Base-by-base conservation (phyloP, 108 stramenopile species). In the Cyclostephanos invisitatus region DNA sequence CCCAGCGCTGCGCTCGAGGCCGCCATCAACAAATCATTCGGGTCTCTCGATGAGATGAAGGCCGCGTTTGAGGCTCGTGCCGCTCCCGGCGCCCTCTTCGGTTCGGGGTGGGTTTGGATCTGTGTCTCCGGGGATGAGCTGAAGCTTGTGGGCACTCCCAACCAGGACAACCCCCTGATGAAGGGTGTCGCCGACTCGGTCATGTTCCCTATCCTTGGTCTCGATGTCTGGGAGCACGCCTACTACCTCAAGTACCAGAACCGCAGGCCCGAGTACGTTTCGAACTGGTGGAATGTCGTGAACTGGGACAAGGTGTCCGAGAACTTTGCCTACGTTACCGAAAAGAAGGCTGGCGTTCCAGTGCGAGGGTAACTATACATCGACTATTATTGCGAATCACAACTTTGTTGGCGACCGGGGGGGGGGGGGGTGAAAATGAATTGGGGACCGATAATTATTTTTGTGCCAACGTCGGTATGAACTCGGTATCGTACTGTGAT, bases 221-320 rank as follows among this genome's bases (percentile, higher is more conserved):
- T 99, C 32, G 99, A 98, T 90, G 98, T 99, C 10, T 99, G 98
- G 98, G 98, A 99, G 77, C 96, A 96, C 80, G 97, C 98, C 15
- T 98, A 98, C 89, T 98, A 96, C 83, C 92, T 98, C 70, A 95
- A 99, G 84, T 98, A 98, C 88, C 97, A 99, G 80, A 99, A 99
- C 86, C 87, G 95, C 37, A 81, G 97, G 64, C 96, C 98, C 7
- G 97, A 97, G 70, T 98, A 97, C 77, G 95, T 96, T 37, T 80
- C 83, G 37, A 81, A 79, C 85, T 95, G 95, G 91, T 99, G 98
- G 97, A 96, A 98, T 78, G 90, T 99, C 74, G 89, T 96, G 70
- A 94, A 98, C 84, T 97, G 95, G 96, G 89, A 93, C 83, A 92
- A 97, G 87, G 96, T 98, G 2, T 88, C 82, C 10, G 86, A 87